Evolutionary conservation across 768 basidiomycete genomes (phyloP), one percentile per base, ranked within the genome.

Genomic region (Guyanaporus albipodus): DNA sequence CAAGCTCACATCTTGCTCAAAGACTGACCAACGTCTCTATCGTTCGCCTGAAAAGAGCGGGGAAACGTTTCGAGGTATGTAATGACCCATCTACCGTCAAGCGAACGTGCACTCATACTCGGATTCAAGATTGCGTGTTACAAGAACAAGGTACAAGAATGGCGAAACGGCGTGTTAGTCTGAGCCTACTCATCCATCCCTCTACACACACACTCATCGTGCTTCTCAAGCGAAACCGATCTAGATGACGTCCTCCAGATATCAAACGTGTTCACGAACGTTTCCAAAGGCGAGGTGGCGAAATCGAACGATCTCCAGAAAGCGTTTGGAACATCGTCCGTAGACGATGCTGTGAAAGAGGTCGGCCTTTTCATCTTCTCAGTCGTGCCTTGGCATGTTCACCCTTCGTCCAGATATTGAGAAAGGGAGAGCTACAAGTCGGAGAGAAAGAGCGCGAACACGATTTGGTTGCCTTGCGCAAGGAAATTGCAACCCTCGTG

Each of bases 71-170:
- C 64, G 96, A 99, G 77, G 94, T 91, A 56, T 24, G 36, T 3
- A 15, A 36, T 6, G 8, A 28, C 31, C 23, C 19, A 19, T 41
- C 9, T 19, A 19, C 41, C n/a, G n/a, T 23, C 37, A 21, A 7
- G 22, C 6, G n/a, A 8, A 42, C 26, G 23, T 12, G 32, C 33
- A 17, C 41, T 26, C 8, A 49, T 34, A 19, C 15, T 19, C 41
- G 23, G 35, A 42, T 41, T 23, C 22, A 53, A 87, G 95, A 88
- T 99, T 59, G 95, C 96, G 29, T 96, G 93, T 68, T 99, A 98
- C 74, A 95, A 97, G 75, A 99, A 99, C 70, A 97, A 97, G 70
- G 96, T 99, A 22, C 91, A 94, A 57, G 94, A 96, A 66, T 99
- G 85, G 81, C 74, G 96, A 48, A 91, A 79, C 48, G 93, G 93